Evolutionary conservation across 768 basidiomycete genomes (phyloP), one percentile per base, ranked within the genome.

Genomic region (Podaxis sp.): DNA sequence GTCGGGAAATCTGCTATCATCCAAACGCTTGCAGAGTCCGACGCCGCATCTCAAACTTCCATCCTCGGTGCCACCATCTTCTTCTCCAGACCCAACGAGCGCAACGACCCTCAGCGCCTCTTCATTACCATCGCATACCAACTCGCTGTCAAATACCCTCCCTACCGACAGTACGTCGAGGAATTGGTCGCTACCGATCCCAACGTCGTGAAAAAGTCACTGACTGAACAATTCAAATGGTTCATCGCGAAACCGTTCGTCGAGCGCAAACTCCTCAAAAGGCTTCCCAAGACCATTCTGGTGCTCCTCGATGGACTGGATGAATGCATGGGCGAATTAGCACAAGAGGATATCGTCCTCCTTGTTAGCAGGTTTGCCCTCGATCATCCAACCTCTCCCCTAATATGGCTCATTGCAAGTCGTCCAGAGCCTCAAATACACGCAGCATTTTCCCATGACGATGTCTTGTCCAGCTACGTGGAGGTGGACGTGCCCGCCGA

Each of bases 291-390:
- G 9, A 29, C n/a, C 7, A 57, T 41, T 37, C 68, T 12, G 53
- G 69, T 29, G 64, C 70, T 41, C 1, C 29, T 59, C 22, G 74
- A 74, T 57, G 73, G 71, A 4, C 57, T 75, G 1, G 74, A 74
- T 50, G 74, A 72, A 58, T 71, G 72, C 33, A 52, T 60, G 0
- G 67, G 55, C 17, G 37, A 63, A 2, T 24, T 55, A 15, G 38
- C 58, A 2, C 72, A 71, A 24, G 29, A 24, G 8, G 59, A 66
- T 24, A 54, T 73, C 22, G 53, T 74, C 5, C 15, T 36, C 1
- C 49, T 62, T 3, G 62, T 71, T 9, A 36, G 25, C 2, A 33
- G 36, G 2, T 46, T 55, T n/a, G 33, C 64, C 0, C n/a, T 67
- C 2, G n/a, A 52, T 6, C 17, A 24, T 3, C 46, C 38, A 12